phyloP scores from a whole-genome alignment of 2,329 filamentous ascomycete species.

The Davidsoniella neocaledoniae region DNA sequence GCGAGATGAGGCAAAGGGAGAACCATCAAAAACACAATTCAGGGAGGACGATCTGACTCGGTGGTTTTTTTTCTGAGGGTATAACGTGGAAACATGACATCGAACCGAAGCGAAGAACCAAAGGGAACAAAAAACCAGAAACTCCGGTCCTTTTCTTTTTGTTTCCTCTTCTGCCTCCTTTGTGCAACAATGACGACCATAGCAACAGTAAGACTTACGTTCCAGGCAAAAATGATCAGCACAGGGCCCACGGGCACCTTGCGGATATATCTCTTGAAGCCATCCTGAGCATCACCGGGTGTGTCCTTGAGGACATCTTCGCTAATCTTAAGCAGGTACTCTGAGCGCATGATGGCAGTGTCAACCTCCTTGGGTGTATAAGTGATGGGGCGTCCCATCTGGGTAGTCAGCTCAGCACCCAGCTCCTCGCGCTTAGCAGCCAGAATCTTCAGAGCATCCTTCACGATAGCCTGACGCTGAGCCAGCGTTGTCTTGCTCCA shows the following conservation, averaged over 20 bases:
- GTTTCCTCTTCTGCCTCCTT: too few species aligned
- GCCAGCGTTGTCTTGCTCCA: constrained; percentile 60
- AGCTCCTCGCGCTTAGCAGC: constrained; percentile 59
- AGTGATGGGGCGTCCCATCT: constrained; percentile 88
- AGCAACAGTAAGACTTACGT: constrained; percentile 40
- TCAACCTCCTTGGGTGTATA: constrained; percentile 71
- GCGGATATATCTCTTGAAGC: constrained; percentile 79
- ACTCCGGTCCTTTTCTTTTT: too few species aligned
- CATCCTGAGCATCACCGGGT: constrained; percentile 65
- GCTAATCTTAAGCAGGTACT: constrained; percentile 75
- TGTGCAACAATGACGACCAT: neutral
- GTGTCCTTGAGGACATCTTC: constrained; percentile 64
- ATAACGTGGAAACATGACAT: too few species aligned
- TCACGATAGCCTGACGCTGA: constrained; percentile 65
- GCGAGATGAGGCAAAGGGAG: neutral
- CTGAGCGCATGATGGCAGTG: constrained; percentile 69
- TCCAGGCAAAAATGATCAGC: constrained; percentile 87
- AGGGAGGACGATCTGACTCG: too few species aligned
- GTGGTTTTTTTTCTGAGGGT: too few species aligned
- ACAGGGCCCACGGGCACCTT: constrained; percentile 80
- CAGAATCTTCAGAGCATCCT: constrained; percentile 59
- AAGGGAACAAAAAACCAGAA: too few species aligned
- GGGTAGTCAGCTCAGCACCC: constrained; percentile 70
- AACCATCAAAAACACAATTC: neutral
- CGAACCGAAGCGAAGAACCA: too few species aligned